Evolutionary conservation across 73 alveolate species (phyloP), one percentile per base, ranked within the genome.

Genomic region (Tetrahymena thermophila): DNA sequence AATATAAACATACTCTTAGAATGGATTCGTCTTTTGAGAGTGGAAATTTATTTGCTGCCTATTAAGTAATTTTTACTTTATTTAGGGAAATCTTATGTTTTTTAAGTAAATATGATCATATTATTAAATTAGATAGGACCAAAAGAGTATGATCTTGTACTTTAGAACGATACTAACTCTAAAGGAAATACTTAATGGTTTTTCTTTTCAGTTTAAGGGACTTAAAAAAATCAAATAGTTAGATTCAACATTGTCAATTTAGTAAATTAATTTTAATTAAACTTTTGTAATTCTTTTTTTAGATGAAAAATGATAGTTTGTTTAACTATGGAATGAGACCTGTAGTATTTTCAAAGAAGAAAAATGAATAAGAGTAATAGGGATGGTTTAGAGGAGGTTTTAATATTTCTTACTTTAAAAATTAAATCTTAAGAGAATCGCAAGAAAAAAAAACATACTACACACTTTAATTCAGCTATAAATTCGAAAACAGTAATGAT

Each of bases 401-500:
- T 38, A 94, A 97, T 34, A 97, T 98, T 17, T 84, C 96, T 31
- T 98, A 98, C 84, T 94, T 94, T 42, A 93, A 94, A 83, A 98
- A 97, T 95, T 40, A 38, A 42, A 84, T 95, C 13, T 35, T 35
- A 93, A 35, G 97, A 35, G 95, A 84, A 85, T 43, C 95, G 43
- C 50, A 95, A 89, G 93, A 95, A 34, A 89, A 94, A 43, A 96
- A 98, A 89, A 94, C 97, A 56, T 98, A 94, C 94, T 98, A 98
- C 96, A 98, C 99, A 10, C 97, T 98, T 37, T 96, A 99, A 21
- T 99, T 99, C 96, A 84, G 98, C 50, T 98, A 98, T 94, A 98
- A 98, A 85, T 98, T 98, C 55, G 94, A 97, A 94, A 96, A 96
- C 93, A 98, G 97, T 93, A 96, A 99, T 94, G 99, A 99, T 95